phyloP scores from a whole-genome alignment of 192 early-diverging fungal species.

The Umbelopsis sp. region DNA sequence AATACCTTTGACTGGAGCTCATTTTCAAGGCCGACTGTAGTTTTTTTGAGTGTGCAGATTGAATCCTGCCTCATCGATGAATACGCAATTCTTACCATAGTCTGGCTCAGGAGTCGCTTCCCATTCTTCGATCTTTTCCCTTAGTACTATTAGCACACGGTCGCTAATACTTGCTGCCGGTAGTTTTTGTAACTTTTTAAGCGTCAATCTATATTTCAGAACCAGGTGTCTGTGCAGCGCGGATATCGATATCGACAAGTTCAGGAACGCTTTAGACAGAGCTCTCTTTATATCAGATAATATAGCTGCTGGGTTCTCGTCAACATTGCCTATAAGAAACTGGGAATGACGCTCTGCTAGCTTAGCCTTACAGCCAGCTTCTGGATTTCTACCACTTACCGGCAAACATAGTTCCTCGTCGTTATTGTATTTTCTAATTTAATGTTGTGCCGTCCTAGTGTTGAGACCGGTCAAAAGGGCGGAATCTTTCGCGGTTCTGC shows the following conservation, averaged over 20 bases:
- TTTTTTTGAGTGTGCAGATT: too few relatives aligned
- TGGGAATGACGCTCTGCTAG: not conserved
- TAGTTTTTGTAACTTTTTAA: slow-evolving; percentile 23
- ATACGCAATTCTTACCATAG: too few relatives aligned
- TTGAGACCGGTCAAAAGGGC: slow-evolving; percentile 22
- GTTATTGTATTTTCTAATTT: slow-evolving; percentile 21
- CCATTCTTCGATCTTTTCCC: slow-evolving; percentile 16
- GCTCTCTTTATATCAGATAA: slow-evolving; percentile 10
- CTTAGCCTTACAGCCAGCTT: not conserved
- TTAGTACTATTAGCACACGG: slow-evolving; percentile 24
- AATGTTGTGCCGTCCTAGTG: slow-evolving; percentile 20
- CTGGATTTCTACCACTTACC: slow-evolving; percentile 5
- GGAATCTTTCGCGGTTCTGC: slow-evolving; percentile 8
- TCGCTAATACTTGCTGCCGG: too few relatives aligned
- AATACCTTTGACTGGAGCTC: too few relatives aligned
- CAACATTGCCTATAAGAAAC: not conserved
- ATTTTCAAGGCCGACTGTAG: too few relatives aligned
- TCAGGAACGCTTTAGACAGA: not conserved
- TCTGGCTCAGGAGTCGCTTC: too few relatives aligned
- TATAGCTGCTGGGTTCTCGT: not conserved
- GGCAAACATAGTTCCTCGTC: slow-evolving; percentile 23
- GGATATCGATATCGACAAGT: slow-evolving; percentile 18
- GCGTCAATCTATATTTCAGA: slow-evolving; percentile 23
- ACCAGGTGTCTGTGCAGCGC: slow-evolving; percentile 25
- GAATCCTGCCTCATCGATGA: too few relatives aligned